Base-by-base conservation (phyloP, 805 yeast genomes). In the Martiniozyma abietophila region DNA sequence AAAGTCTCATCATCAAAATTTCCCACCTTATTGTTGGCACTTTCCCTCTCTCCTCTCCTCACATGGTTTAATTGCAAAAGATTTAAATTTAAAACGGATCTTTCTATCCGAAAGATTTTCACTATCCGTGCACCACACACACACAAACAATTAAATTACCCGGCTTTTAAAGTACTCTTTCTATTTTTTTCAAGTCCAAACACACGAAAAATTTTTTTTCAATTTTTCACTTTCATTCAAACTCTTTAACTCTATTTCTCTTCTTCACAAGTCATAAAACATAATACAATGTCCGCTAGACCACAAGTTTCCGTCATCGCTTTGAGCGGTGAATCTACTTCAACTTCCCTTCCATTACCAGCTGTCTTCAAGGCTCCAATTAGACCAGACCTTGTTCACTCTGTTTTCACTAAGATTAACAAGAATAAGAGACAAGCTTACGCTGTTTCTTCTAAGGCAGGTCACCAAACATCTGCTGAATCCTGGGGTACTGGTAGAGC, bases 401-500 rank as follows among this genome's bases (percentile, higher is more conserved):
- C 95, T 65, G 99, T 92, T 58, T 92, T 86, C 82, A 83, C 88
- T 66, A 81, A 88, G 65, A 85, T 92, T 59, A 88, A 88, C 94
- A 92, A 92, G 92, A 92, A 92, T 95, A 89, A 89, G 86, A 86
- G 99, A 74, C 99, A 92, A 76, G 96, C 99, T 70, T 92, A 92
- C 81, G 96, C 99, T 66, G 98, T 92, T 58, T 80, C 97, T 58
- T 86, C 79, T 67, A 83, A 86, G 74, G 98, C 98, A 63, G 98
- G 98, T 76, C 95, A 85, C 80, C 97, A 92, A 76, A 88, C 96
- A 71, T 89, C 97, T 49, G 98, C 98, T 67, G 96, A 86, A 75
- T 92, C 98, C 50, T 92, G 98, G 98, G 98, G 98, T 86, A 92
- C 98, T 59, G 98, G 98, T 79, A 88, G 98, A 78, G 98, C 98